phyloP scores from a whole-genome alignment of 2,329 filamentous ascomycete genomes.

The Pseudogymnoascus sp. region DNA sequence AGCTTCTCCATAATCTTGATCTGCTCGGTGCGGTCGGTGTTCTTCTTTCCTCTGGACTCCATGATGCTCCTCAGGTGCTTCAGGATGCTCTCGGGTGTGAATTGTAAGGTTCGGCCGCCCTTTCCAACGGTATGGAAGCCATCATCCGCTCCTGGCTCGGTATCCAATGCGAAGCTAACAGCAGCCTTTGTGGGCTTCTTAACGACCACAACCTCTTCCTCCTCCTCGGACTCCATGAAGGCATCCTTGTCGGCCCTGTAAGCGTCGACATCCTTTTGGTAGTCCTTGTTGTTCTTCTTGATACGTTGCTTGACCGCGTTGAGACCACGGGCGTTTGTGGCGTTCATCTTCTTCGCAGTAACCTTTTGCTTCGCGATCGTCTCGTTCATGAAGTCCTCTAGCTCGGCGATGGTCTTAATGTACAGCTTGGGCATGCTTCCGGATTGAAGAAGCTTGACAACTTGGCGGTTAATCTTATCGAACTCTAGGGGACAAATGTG shows the following conservation, averaged over 20 bases:
- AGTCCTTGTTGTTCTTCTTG: constrained; percentile 98
- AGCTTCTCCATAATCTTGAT: constrained; percentile 98
- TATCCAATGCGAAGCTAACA: constrained; percentile 42
- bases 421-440: constrained; percentile 82
- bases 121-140: constrained; percentile 85
- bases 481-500: constrained; percentile 55
- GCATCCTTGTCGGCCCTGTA: constrained; percentile 79
- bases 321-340: constrained; percentile 83
- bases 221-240: constrained; percentile 80
- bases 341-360: constrained; percentile 97
- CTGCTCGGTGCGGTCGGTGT: constrained; percentile 90
- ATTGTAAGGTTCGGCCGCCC: constrained; percentile 80
- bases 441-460: constrained; percentile 67
- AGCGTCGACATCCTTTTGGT: constrained; percentile 75
- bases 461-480: constrained; percentile 86
- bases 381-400: constrained; percentile 93
- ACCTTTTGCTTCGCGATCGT: constrained; percentile 93
- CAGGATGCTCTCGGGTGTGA: constrained; percentile 95
- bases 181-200: constrained; percentile 47
- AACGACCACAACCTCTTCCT: constrained; percentile 53
- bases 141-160: constrained; percentile 60
- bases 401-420: constrained; percentile 83
- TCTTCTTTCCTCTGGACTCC: constrained; percentile 97
- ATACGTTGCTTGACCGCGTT: constrained; percentile 98
- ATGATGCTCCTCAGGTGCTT: constrained; percentile 91